Conservation (phyloP, 768 basidiomycete species). For the Naganishia vishniacii region DNA sequence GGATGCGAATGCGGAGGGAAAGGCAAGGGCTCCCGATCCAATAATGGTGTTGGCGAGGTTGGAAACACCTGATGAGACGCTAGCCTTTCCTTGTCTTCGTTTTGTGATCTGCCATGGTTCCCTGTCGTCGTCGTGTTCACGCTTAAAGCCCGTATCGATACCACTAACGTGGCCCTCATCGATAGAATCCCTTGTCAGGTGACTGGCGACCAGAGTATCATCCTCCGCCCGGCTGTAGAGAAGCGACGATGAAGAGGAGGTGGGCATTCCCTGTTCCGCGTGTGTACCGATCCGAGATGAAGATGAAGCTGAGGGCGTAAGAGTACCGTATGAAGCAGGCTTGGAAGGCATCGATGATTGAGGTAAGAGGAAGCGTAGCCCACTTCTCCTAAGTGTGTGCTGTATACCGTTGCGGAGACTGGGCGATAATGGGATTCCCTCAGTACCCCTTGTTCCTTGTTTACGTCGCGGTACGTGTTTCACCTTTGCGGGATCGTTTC, state of each 20-base stretch:
- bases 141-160: neutral
- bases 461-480: neutral
- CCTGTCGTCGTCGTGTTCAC: constrained; percentile 9
- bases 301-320: constrained; percentile 12
- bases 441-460: neutral
- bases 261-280: neutral
- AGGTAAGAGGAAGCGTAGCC: no score
- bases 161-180: neutral
- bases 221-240: neutral
- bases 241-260: constrained; percentile 6
- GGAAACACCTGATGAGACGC: constrained; percentile 3
- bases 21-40: constrained; percentile 64
- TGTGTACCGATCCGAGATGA: neutral
- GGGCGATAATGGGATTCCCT: no score
- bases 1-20: constrained; percentile 61
- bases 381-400: neutral
- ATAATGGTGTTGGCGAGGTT: constrained; percentile 78
- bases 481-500: neutral
- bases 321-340: constrained; percentile 16
- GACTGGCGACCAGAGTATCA: constrained; percentile 10
- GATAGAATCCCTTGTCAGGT: neutral
- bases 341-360: constrained; percentile 18
- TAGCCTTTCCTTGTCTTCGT: constrained; percentile 18
- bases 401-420: no score
- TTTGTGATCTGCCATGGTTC: constrained; percentile 14